Evolutionary conservation across 805 yeast species (phyloP).

Genomic region (Ogataea sp.): DNA sequence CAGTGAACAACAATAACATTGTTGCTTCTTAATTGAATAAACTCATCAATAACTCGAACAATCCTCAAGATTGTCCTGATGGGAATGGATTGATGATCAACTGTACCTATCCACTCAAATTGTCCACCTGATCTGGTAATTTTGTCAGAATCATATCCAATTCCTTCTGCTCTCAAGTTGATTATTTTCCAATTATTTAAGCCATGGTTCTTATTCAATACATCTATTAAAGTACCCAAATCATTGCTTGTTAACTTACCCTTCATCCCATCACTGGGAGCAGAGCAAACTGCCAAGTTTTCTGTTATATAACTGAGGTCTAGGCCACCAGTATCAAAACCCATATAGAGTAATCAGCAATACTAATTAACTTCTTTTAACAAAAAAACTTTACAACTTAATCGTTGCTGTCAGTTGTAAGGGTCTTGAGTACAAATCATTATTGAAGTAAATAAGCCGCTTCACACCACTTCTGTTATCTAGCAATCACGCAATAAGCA

Average conservation of each 20-base stretch:
- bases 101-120: constrained; percentile 46
- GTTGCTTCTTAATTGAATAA: constrained; percentile 27
- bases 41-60: constrained; percentile 37
- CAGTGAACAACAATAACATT: constrained; percentile 66
- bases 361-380: too few relatives aligned
- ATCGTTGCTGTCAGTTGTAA: neutral
- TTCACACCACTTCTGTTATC: too few relatives aligned
- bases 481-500: too few relatives aligned
- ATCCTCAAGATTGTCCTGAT: constrained; percentile 39
- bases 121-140: constrained; percentile 28
- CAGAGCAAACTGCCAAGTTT: constrained; percentile 64
- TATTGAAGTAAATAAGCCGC: neutral
- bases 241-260: constrained; percentile 44
- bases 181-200: constrained; percentile 57
- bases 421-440: neutral
- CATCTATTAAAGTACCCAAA: constrained; percentile 40
- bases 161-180: constrained; percentile 59
- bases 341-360: neutral
- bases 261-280: constrained; percentile 47
- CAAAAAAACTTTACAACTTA: neutral
- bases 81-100: constrained; percentile 76
- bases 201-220: constrained; percentile 39
- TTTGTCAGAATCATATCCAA: constrained; percentile 24
- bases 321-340: constrained; percentile 12
- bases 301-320: constrained; percentile 66